Evolutionary conservation across 306 rosid species (phyloP).

Genomic region (Glycine tomentella): DNA sequence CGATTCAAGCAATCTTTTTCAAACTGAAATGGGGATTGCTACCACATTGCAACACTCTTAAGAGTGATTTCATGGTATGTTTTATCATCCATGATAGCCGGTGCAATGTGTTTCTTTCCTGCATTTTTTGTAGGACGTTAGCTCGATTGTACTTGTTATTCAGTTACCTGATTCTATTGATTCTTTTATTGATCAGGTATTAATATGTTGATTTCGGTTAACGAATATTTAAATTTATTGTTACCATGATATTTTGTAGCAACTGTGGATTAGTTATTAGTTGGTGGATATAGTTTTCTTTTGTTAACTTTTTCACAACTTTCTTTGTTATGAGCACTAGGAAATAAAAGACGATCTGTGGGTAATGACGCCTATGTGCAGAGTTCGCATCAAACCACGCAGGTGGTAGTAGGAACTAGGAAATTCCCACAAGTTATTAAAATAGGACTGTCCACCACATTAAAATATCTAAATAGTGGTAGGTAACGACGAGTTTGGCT

Average conservation of each 20-base stretch:
- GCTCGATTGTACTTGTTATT: not conserved
- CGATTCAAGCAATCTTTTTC: constrained; percentile 1
- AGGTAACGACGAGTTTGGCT: too few species aligned
- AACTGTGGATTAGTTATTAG: not conserved
- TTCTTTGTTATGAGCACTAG: too few species aligned
- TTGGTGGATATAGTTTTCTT: not conserved
- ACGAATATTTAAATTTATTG: not conserved
- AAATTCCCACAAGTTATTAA: too few species aligned
- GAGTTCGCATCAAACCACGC: too few species aligned
- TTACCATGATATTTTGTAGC: not conserved
- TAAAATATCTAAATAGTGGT: too few species aligned
- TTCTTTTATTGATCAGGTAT: not conserved
- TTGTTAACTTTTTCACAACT: too few species aligned
- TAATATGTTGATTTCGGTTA: not conserved
- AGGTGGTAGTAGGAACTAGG: too few species aligned
- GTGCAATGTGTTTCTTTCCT: not conserved
- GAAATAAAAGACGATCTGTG: too few species aligned
- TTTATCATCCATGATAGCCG: not conserved
- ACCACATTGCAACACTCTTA: not conserved
- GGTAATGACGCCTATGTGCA: too few species aligned
- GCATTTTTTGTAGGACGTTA: not conserved
- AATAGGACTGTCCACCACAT: too few species aligned
- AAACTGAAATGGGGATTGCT: constrained; percentile 1
- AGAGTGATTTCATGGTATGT: not conserved
- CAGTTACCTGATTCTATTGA: constrained; percentile 1